Conservation (phyloP, 768 basidiomycete species). For the Suillus tomentosus region DNA sequence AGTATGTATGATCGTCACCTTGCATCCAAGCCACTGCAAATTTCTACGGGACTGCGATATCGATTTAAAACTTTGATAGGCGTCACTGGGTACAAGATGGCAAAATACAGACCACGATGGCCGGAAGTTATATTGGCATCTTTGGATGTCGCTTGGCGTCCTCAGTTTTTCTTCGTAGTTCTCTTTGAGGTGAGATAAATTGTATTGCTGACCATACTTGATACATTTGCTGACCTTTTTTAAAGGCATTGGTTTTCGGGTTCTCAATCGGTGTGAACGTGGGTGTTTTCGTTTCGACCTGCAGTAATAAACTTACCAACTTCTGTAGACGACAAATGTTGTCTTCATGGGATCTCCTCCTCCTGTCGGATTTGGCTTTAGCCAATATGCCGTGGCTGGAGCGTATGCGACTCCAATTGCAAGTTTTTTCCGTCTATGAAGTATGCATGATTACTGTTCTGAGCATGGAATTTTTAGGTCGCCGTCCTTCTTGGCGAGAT, state of each 20-base stretch:
- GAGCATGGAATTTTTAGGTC: constrained; percentile 31
- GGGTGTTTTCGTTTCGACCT: constrained; percentile 9
- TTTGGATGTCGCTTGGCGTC: constrained; percentile 48
- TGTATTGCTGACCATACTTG: not conserved
- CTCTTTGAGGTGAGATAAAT: constrained; percentile 38
- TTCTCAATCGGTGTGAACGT: constrained; percentile 51
- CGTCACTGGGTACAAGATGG: constrained; percentile 47
- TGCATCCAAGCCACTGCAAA: constrained; percentile 15
- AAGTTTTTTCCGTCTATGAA: constrained; percentile 11
- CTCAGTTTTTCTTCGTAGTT: constrained; percentile 44
- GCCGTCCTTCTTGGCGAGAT: constrained; percentile 54
- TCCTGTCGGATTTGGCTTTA: constrained; percentile 51
- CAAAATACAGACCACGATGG: constrained; percentile 48
- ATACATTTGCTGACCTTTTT: constrained; percentile 2
- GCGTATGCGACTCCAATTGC: constrained; percentile 48
- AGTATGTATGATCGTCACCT: constrained; percentile 50
- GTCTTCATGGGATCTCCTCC: constrained; percentile 51
- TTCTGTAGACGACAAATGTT: constrained; percentile 50
- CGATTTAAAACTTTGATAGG: constrained; percentile 51
- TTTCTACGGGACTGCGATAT: constrained; percentile 36
- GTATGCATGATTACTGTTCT: not conserved
- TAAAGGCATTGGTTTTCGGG: constrained; percentile 46
- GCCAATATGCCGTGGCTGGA: constrained; percentile 42
- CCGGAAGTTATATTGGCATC: constrained; percentile 32
- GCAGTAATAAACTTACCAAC: not conserved